Base-by-base conservation (phyloP, 2,329 filamentous ascomycete species). In the Pyrenochaeta sp. region DNA sequence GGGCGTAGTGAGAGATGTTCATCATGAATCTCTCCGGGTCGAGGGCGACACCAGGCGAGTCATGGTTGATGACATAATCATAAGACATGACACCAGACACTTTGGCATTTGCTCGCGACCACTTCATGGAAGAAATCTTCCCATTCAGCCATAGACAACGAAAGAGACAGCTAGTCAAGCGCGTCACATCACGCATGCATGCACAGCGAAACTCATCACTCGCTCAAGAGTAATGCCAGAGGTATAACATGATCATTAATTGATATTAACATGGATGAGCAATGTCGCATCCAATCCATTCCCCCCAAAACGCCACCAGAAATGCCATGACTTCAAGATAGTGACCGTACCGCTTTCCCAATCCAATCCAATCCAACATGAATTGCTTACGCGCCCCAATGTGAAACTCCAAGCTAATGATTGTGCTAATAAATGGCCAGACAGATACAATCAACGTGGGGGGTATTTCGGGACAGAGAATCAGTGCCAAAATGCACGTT, bases 291-390 rank as follows among this genome's bases (percentile, higher is more conserved):
- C 19, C 19, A 19, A 19, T 19, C 19, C 19, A 19, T 19, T 19
- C 1, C 2, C 39, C 36, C 10, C 30, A 10, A 45, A 53, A 53
- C 50, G 50, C 50, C 50, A 2, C 10, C 24, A 53, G 50, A 53
- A 53, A 53, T 53, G 50, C 50, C 42, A 32, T 32, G 5, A 5
- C 50, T 37, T 46, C 51, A 53, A 40, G 47, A 50, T 27, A 50
- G 37, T 27, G 50, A 52, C 43, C 28, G 43, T 36, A 5, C 15
- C 8, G n/a, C 22, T 12, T 24, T 10, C 30, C 8, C n/a, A 19
- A 37, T 36, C 6, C n/a, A 19, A 5, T 13, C 24, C 46, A 22
- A 7, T 8, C 32, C 46, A 15, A 42, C 37, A 15, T 13, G 19
- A 19, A 19, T 19, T 19, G 19, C 19, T 19, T 19, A 19, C 19